Base-by-base conservation (phyloP, 305 asterid species). In the Fraxinus sp. region DNA sequence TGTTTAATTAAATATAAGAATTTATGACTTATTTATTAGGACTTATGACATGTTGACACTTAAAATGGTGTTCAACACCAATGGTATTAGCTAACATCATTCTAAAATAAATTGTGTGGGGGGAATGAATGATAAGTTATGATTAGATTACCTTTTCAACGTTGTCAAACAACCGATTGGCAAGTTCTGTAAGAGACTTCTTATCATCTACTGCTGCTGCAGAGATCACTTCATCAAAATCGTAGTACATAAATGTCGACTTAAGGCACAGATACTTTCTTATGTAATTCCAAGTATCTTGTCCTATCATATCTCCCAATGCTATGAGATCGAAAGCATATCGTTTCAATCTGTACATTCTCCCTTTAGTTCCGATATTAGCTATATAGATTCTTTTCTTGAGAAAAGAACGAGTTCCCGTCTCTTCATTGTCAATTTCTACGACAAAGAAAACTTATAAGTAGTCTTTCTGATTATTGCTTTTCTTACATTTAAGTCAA, bases 311-410 rank as follows among this genome's bases (percentile, higher is more conserved):
- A 75, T 94, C 98, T 59, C 86, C 97, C 89, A 92, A 64, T 13
- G 98, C 98, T 77, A 94, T 78, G 46, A 94, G 90, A 82, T 93
- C 97, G 82, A 94, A 94, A 0, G 95, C 97, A 35, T 87, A 94
- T 86, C 78, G 86, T 68, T 88, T 93, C 85, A 94, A 77, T 85
- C 97, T 91, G 49, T 79, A 88, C 88, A 88, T 88, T 78, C 98
- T 90, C 81, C 94, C 90, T 75, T 92, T 91, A 0, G 87, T 87
- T 87, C 97, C 98, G 26, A 89, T 90, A 33, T 94, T 84, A 0
- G 97, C 93, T 3, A 93, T 90, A 86, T 89, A 93, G 73, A 95
- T 83, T 1, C 96, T 95, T 52, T 87, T 89, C 89, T 84, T 91
- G 7, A 93, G 77, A 81, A 95, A 95, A 0, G 97, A 88, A 13